Evolutionary conservation across 2,329 filamentous ascomycete species (phyloP).

Genomic region (Simplicillium sp.): DNA sequence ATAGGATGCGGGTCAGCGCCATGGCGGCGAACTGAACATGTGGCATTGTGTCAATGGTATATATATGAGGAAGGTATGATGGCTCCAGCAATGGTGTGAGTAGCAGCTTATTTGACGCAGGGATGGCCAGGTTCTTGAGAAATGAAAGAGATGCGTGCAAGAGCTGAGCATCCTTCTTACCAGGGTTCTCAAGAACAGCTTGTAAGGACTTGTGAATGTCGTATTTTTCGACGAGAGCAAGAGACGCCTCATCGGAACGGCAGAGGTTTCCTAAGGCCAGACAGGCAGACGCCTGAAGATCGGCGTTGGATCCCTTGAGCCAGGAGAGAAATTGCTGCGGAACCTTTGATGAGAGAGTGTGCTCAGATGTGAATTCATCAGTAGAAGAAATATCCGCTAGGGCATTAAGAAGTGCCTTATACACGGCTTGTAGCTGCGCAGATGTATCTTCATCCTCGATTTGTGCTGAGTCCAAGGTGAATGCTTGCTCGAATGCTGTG

Average conservation of each 20-base stretch:
- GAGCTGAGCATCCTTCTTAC: slow-evolving; percentile 36
- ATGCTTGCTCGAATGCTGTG: slow-evolving; percentile 35
- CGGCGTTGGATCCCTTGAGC: slow-evolving; percentile 28
- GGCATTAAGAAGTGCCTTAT: slow-evolving; percentile 38
- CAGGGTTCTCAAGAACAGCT: slow-evolving; percentile 29
- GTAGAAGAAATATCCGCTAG: slow-evolving; percentile 44
- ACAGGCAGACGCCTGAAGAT: slow-evolving; percentile 47
- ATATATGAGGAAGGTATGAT: slow-evolving; percentile 40
- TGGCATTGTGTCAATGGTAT: slow-evolving; percentile 37
- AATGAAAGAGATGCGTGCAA: slow-evolving; percentile 50
- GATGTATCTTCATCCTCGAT: slow-evolving; percentile 35
- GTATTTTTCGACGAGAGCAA: slow-evolving; percentile 34
- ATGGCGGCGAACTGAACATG: slow-evolving; percentile 53
- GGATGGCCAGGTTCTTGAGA: slow-evolving; percentile 56
- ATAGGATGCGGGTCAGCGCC: slow-evolving; percentile 46
- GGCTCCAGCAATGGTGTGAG: slow-evolving; percentile 39
- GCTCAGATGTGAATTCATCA: slow-evolving; percentile 31
- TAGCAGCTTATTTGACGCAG: slow-evolving; percentile 39
- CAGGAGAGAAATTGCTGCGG: slow-evolving; percentile 35
- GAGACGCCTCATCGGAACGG: slow-evolving; percentile 45
- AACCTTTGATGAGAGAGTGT: slow-evolving; percentile 32
- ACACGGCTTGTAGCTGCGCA: slow-evolving; percentile 35
- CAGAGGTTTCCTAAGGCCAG: slow-evolving; percentile 53
- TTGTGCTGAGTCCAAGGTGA: slow-evolving; percentile 28
- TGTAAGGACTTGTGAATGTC: slow-evolving; percentile 34